phyloP scores from a whole-genome alignment of 1,139 yeast genomes.

The Candida tropicalis region DNA sequence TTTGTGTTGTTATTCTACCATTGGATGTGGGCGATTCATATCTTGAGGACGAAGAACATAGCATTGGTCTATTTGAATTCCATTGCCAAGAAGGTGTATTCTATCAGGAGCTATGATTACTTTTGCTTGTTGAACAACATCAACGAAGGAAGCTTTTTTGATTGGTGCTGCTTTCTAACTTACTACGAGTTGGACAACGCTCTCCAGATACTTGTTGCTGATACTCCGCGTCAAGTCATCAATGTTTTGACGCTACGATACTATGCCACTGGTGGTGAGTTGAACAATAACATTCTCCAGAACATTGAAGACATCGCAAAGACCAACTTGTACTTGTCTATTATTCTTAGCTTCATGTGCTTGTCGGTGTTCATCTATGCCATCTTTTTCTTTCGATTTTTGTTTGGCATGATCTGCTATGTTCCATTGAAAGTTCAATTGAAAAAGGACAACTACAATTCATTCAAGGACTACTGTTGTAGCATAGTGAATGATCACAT shows the following conservation, averaged over 20 bases:
- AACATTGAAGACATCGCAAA: slow-evolving; percentile 63
- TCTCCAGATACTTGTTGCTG: slow-evolving; percentile 67
- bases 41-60: slow-evolving; percentile 63
- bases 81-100: slow-evolving; percentile 61
- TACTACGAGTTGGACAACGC: slow-evolving; percentile 71
- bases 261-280: slow-evolving; percentile 51
- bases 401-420: slow-evolving; percentile 57
- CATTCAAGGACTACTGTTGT: slow-evolving; percentile 62
- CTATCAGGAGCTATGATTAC: slow-evolving; percentile 58
- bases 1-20: slow-evolving; percentile 61
- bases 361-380: slow-evolving; percentile 78
- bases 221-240: slow-evolving; percentile 86
- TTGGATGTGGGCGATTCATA: slow-evolving; percentile 58
- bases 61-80: slow-evolving; percentile 72
- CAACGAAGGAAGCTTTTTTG: slow-evolving; percentile 65
- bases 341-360: slow-evolving; percentile 73
- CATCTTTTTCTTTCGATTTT: slow-evolving; percentile 62
- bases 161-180: slow-evolving; percentile 67
- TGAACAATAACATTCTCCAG: slow-evolving; percentile 46
- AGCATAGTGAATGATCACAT: slow-evolving; percentile 56
- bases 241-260: slow-evolving; percentile 72
- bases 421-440: slow-evolving; percentile 58
- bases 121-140: slow-evolving; percentile 75
- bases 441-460: slow-evolving; percentile 31
- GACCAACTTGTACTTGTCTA: slow-evolving; percentile 63